phyloP scores from a whole-genome alignment of 345 rosid genomes.

The Raphanus raphanistrum region DNA sequence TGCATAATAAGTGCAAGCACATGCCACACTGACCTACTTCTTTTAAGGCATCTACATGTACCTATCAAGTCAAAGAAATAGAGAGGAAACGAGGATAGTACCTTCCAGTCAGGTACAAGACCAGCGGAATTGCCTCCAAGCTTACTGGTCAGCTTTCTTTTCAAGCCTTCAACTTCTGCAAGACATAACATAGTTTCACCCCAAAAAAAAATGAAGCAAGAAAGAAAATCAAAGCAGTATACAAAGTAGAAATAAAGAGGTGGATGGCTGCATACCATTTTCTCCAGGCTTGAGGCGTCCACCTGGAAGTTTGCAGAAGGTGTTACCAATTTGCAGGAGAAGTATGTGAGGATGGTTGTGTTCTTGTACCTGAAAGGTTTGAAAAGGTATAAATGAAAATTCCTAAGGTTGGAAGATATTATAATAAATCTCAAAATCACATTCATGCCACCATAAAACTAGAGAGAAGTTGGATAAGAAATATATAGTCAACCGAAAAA shows the following conservation, averaged over 20 bases:
- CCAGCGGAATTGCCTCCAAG: conserved; percentile 86
- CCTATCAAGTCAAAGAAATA: conserved; percentile 2
- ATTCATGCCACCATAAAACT: too few species aligned
- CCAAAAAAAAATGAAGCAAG: background rate
- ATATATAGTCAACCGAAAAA: background rate
- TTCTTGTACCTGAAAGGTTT: conserved; percentile 83
- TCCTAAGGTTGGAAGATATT: background rate
- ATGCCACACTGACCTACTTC: background rate
- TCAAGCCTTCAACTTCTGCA: conserved; percentile 90
- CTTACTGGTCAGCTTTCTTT: conserved; percentile 91
- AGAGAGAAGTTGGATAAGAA: background rate
- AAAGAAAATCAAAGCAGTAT: too few species aligned
- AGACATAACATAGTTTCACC: conserved; percentile 20
- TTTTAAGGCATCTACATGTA: background rate
- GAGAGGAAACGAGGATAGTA: conserved; percentile 26
- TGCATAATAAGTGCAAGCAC: background rate
- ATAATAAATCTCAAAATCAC: conserved; percentile 1
- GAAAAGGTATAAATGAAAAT: conserved; percentile 1
- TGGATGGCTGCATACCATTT: conserved; percentile 47
- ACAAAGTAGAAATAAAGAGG: too few species aligned
- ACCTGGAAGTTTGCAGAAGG: conserved; percentile 99
- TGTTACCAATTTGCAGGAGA: conserved; percentile 93
- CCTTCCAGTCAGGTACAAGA: conserved; percentile 95
- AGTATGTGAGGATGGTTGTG: conserved; percentile 97
- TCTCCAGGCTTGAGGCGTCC: conserved; percentile 97